Evolutionary conservation across 371 early-diverging fungal species (phyloP).

Genomic region (Mortierella sp.): DNA sequence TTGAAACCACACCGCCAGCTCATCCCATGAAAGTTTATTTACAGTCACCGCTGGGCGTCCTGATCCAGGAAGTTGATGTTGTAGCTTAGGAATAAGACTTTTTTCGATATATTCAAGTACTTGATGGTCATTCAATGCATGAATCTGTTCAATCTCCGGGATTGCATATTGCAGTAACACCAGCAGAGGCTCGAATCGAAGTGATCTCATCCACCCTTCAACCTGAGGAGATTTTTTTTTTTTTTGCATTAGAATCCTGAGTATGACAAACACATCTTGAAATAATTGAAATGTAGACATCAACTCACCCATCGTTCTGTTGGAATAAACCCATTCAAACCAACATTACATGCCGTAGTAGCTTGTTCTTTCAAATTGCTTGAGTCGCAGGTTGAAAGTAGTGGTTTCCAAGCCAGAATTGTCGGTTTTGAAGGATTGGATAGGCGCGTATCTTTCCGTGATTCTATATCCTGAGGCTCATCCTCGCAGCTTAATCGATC

Average conservation of each 20-base stretch:
- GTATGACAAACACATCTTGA: neutral
- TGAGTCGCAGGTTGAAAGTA: neutral
- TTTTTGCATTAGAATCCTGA: neutral
- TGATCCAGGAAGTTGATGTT: conserved; percentile 21
- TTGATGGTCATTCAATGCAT: conserved; percentile 46
- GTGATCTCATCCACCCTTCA: conserved; percentile 56
- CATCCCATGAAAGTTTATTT: conserved; percentile 27
- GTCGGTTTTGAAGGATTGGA: neutral
- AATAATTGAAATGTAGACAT: neutral
- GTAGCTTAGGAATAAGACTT: conserved; percentile 19
- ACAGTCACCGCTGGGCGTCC: conserved; percentile 23
- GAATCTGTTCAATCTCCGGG: conserved; percentile 72
- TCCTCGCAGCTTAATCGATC: conserved; percentile 16
- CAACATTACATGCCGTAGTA: conserved; percentile 30
- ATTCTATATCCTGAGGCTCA: conserved; percentile 8
- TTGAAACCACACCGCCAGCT: conserved; percentile 34
- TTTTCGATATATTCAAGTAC: conserved; percentile 31
- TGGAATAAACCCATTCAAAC: conserved; percentile 63
- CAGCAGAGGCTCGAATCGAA: conserved; percentile 76
- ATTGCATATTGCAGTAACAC: conserved; percentile 69
- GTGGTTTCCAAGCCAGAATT: neutral
- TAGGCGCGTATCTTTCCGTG: neutral
- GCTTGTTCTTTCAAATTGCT: conserved; percentile 14
- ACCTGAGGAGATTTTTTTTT: conserved; percentile 3
- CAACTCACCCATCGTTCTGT: conserved; percentile 67